Evolutionary conservation across 1,284 basidiomycete genomes (phyloP), one percentile per base, ranked within the genome.

Genomic region (Ganoderma meredithae): DNA sequence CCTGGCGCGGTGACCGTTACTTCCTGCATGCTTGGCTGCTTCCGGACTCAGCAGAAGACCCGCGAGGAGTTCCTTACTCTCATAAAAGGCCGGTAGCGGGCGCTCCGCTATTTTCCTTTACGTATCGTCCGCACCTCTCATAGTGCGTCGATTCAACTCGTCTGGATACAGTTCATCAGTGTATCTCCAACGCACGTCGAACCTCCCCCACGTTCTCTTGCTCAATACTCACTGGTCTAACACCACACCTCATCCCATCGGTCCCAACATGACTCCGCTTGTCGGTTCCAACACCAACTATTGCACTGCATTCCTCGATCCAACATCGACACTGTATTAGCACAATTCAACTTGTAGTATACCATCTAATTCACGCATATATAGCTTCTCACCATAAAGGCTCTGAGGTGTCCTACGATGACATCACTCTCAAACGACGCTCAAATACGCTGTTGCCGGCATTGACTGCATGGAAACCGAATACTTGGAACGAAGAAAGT

Each of bases 21-120:
- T 1, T 97, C 95, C n/a, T 98, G 97, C 75, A 99, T 99, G 98
- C 85, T 99, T 65, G 98, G 98, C 13, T 98, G 95, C 77, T 99
- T 99, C 88, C 89, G 98, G 65, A 93, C 95, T 15, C 94, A 96
- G 74, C 96, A 98, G 81, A 99, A 99, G 84, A 99, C 98, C 31
- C 88, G 98, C 49, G 97, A 98, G 81, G 98, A 99, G 76, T 95
- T 95, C 81, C 86, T 95, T 66, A 95, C 93, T 17, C 83, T 95
- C 61, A 92, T 95, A 61, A 92, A 90, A 78, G 79, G 82, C 69
- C 84, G 81, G 82, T 80, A 72, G 67, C 64, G 62, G 63, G 33
- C 25, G 22, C 43, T 36, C 56, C 52, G 22, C 8, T 13, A 36
- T 47, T 22, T 27, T 31, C 36, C 22, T 22, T 9, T 36, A 49